These are phyloP conservation scores for Ceratocystis cubensis DNA, from an alignment of 2,329 filamentous ascomycete genomes.

Conservation along the genomic window DNA sequence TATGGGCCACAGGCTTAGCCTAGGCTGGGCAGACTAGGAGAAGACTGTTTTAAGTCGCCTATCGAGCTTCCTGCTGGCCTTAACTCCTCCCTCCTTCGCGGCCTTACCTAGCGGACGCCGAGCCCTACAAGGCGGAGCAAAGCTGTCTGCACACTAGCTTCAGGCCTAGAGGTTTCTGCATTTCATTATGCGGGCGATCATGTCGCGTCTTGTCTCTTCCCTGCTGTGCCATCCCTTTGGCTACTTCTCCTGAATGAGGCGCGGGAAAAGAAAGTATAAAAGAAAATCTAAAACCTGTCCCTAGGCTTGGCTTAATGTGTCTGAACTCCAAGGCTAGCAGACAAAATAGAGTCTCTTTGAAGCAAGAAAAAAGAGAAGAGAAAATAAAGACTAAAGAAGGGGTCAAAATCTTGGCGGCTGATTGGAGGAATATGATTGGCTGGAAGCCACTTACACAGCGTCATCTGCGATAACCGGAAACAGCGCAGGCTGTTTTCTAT, in stretches of 20 bases:
- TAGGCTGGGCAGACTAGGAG: no score
- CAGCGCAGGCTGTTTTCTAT: neutral
- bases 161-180: no score
- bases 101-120: no score
- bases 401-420: neutral
- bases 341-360: neutral
- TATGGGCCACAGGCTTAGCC: no score
- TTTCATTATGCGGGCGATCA: no score
- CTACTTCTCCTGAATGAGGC: neutral
- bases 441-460: conserved; percentile 13
- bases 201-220: no score
- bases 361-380: conserved; percentile 6
- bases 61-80: no score
- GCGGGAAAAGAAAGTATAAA: no score
- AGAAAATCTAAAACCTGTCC: neutral
- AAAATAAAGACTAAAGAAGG: conserved; percentile 15
- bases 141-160: no score
- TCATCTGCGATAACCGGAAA: neutral
- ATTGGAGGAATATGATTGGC: conserved; percentile 12
- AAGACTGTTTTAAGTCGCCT: no score
- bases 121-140: no score
- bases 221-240: neutral
- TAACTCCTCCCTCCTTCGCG: no score
- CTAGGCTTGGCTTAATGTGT: neutral
- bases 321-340: neutral